Evolutionary conservation across 2,329 filamentous ascomycete species (phyloP).

Genomic region (Aspergillus chevalieri): DNA sequence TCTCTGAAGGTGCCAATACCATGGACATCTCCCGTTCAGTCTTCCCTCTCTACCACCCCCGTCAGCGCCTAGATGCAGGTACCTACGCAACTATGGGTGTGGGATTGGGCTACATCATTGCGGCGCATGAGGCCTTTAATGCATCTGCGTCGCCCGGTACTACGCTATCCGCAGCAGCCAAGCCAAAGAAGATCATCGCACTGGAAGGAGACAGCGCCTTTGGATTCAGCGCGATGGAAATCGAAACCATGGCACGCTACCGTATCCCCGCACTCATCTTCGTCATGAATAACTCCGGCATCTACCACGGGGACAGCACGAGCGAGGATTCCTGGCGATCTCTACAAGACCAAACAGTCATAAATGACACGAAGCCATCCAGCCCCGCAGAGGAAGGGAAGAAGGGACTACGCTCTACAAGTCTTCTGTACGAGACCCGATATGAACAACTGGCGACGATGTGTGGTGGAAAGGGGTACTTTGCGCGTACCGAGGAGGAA

Average conservation of each 20-base stretch:
- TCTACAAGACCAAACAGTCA: constrained; percentile 38
- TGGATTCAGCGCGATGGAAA: constrained; percentile 51
- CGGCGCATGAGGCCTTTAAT: constrained; percentile 53
- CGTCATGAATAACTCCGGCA: constrained; percentile 52
- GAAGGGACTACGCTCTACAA: constrained; percentile 43
- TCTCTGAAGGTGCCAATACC: constrained; percentile 55
- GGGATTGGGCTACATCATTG: constrained; percentile 52
- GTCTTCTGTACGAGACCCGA: constrained; percentile 49
- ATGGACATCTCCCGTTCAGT: constrained; percentile 56
- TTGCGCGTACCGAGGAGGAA: constrained; percentile 49
- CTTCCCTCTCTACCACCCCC: constrained; percentile 50
- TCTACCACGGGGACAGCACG: constrained; percentile 42
- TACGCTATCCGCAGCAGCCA: constrained; percentile 17
- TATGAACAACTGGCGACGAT: constrained; percentile 53
- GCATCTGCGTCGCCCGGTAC: constrained; percentile 32
- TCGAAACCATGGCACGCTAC: constrained; percentile 53
- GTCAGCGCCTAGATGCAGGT: constrained; percentile 52
- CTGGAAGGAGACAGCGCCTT: constrained; percentile 54
- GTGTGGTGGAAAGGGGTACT: constrained; percentile 49
- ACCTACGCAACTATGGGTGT: constrained; percentile 57
- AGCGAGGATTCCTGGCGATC: constrained; percentile 40
- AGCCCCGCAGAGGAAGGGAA: constrained; percentile 8
- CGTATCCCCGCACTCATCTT: constrained; percentile 51
- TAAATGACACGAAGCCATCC: constrained; percentile 19
- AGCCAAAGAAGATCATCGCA: constrained; percentile 49